phyloP scores from a whole-genome alignment of 805 yeast species.

The Cyberlindnera nakhonratchasimensis region DNA sequence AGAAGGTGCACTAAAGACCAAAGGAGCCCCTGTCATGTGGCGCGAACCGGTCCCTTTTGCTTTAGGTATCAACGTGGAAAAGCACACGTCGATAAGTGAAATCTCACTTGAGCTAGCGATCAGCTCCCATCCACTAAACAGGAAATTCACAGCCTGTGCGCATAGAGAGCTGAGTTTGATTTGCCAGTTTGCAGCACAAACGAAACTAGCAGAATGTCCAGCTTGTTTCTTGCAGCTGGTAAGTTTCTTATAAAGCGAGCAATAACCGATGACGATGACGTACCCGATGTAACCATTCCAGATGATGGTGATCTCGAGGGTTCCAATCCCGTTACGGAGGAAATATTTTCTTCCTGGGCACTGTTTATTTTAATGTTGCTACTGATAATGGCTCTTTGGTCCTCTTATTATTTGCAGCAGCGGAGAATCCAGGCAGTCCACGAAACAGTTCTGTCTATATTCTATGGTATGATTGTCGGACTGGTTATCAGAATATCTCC shows the following conservation, averaged over 20 bases:
- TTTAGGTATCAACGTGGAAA: neutral
- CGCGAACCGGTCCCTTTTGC: neutral
- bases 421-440: slow-evolving; percentile 92
- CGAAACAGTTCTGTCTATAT: slow-evolving; percentile 93
- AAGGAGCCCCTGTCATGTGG: neutral
- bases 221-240: slow-evolving; percentile 21
- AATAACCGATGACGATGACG: slow-evolving; percentile 24
- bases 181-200: neutral
- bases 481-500: slow-evolving; percentile 85
- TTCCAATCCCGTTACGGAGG: slow-evolving; percentile 86
- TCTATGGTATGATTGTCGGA: slow-evolving; percentile 96
- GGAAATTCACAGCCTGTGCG: too few species aligned
- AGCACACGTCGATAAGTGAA: slow-evolving; percentile 1
- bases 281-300: slow-evolving; percentile 36
- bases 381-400: slow-evolving; percentile 88
- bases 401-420: slow-evolving; percentile 88
- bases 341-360: slow-evolving; percentile 97
- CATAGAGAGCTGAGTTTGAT: too few species aligned
- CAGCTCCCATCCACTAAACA: neutral
- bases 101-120: neutral
- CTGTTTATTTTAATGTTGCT: slow-evolving; percentile 78
- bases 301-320: slow-evolving; percentile 54
- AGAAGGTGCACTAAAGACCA: too few species aligned
- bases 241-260: slow-evolving; percentile 27
- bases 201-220: slow-evolving; percentile 23